A percentile compares a stretch with the other conserved stretches of the same genome.
Evolutionary conservation across 805 yeast species (phyloP).

Genomic region (Saccharomyces paradoxus): DNA sequence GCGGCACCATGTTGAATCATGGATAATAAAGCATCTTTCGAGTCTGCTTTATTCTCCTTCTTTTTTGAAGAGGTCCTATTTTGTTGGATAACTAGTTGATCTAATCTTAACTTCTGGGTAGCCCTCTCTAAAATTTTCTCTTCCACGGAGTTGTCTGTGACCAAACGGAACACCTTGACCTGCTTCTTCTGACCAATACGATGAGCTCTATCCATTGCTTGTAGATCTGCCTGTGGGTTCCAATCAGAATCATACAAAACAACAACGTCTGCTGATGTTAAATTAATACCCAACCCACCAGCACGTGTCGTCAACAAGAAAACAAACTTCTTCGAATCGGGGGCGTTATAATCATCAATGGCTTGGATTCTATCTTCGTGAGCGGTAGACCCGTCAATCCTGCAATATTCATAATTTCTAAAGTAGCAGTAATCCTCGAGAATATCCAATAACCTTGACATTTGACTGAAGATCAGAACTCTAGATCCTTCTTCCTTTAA

Average conservation of each 20-base stretch:
- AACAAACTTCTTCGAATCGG: constrained; percentile 62
- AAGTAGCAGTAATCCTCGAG: constrained; percentile 71
- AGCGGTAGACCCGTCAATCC: constrained; percentile 79
- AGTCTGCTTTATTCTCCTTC: constrained; percentile 29
- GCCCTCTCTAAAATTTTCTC: constrained; percentile 78
- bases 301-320: constrained; percentile 77
- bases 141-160: constrained; percentile 77
- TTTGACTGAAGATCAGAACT: constrained; percentile 72
- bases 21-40: constrained; percentile 64
- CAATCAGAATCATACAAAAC: constrained; percentile 74
- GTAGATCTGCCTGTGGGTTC: constrained; percentile 86
- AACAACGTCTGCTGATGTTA: constrained; percentile 74
- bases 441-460: constrained; percentile 76
- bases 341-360: constrained; percentile 73
- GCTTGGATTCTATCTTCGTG: constrained; percentile 68
- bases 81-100: constrained; percentile 77
- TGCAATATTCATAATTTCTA: constrained; percentile 60
- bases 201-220: constrained; percentile 86
- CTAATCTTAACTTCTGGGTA: constrained; percentile 67
- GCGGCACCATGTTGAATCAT: constrained; percentile 84
- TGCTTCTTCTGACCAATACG: constrained; percentile 83
- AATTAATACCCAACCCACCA: constrained; percentile 81
- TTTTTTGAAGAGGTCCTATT: constrained; percentile 37
- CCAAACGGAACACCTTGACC: constrained; percentile 68
- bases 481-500: constrained; percentile 63